A percentile compares a stretch with the other conserved stretches of the same genome.
phyloP scores from a whole-genome alignment of 805 yeast species.

The Cyberlindnera mississippiensis region DNA sequence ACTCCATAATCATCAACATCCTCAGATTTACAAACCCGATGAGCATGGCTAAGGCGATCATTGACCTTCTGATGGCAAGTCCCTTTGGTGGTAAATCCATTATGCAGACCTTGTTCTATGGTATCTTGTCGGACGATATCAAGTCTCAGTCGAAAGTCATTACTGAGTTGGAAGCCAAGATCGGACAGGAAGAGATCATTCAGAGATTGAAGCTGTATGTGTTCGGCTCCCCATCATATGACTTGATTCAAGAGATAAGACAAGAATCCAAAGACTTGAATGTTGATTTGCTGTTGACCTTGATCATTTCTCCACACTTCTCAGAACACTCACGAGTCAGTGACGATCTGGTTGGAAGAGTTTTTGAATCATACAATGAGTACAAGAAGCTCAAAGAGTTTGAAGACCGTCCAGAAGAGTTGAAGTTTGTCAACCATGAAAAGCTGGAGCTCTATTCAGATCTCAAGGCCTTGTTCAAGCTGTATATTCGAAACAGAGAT shows the following conservation, averaged over 20 bases:
- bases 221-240: slow-evolving; percentile 31
- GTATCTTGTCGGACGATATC: slow-evolving; percentile 72
- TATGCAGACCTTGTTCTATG: slow-evolving; percentile 69
- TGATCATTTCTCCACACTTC: slow-evolving; percentile 25
- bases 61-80: slow-evolving; percentile 80
- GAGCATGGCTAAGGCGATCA: slow-evolving; percentile 70
- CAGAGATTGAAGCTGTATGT: slow-evolving; percentile 31
- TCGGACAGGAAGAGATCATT: slow-evolving; percentile 27
- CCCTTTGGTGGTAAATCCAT: slow-evolving; percentile 66
- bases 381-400: slow-evolving; percentile 26
- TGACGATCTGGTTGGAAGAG: slow-evolving; percentile 15
- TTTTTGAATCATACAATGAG: slow-evolving; percentile 27
- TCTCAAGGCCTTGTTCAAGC: slow-evolving; percentile 57
- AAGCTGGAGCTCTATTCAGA: slow-evolving; percentile 39
- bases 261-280: slow-evolving; percentile 20
- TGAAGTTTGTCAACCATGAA: slow-evolving; percentile 21
- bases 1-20: slow-evolving; percentile 69
- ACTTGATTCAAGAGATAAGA: slow-evolving; percentile 28
- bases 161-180: slow-evolving; percentile 38
- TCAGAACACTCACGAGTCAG: slow-evolving; percentile 13
- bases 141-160: slow-evolving; percentile 56
- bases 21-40: slow-evolving; percentile 84
- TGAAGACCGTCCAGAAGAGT: slow-evolving; percentile 18
- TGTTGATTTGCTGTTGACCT: slow-evolving; percentile 20
- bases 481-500: slow-evolving; percentile 67